A percentile compares a stretch with the other conserved stretches of the same genome.
Conservation (phyloP, 208 protist genomes). For the Trypanosoma rangeli region DNA sequence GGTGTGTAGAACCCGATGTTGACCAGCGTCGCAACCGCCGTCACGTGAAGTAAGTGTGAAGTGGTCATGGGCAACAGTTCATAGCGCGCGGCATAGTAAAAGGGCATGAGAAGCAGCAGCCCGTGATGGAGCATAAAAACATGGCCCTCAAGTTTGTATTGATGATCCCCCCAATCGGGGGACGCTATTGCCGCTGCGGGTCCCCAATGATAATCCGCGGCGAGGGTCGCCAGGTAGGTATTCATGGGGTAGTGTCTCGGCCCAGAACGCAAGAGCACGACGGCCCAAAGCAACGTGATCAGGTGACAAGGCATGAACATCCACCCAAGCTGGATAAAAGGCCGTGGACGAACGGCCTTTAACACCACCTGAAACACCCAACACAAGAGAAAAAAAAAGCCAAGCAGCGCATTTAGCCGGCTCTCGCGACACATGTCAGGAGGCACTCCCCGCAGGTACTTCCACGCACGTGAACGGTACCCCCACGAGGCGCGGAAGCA, state of each 20-base stretch:
- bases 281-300: slow-evolving; percentile 55
- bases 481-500: slow-evolving; percentile 35
- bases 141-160: slow-evolving; percentile 43
- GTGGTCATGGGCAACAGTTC: slow-evolving; percentile 40
- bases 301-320: slow-evolving; percentile 85
- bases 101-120: slow-evolving; percentile 56
- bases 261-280: slow-evolving; percentile 37
- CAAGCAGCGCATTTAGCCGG: slow-evolving; percentile 43
- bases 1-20: slow-evolving; percentile 58
- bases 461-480: slow-evolving; percentile 13
- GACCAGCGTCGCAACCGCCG: slow-evolving; percentile 44
- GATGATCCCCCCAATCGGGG: slow-evolving; percentile 73
- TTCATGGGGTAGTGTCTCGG: slow-evolving; percentile 37
- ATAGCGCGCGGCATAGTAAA: slow-evolving; percentile 70
- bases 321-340: slow-evolving; percentile 80
- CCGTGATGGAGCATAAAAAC: slow-evolving; percentile 66
- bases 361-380: slow-evolving; percentile 44
- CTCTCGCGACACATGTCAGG: slow-evolving; percentile 32
- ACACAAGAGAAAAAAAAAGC: slow-evolving; percentile 35
- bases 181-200: slow-evolving; percentile 34
- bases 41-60: slow-evolving; percentile 57
- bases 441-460: slow-evolving; percentile 1
- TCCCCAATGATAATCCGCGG: slow-evolving; percentile 54
- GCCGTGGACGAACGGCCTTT: slow-evolving; percentile 47
- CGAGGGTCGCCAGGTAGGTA: slow-evolving; percentile 64